phyloP scores from a whole-genome alignment of 106 monocot species.

The Ottelia alismoides region DNA sequence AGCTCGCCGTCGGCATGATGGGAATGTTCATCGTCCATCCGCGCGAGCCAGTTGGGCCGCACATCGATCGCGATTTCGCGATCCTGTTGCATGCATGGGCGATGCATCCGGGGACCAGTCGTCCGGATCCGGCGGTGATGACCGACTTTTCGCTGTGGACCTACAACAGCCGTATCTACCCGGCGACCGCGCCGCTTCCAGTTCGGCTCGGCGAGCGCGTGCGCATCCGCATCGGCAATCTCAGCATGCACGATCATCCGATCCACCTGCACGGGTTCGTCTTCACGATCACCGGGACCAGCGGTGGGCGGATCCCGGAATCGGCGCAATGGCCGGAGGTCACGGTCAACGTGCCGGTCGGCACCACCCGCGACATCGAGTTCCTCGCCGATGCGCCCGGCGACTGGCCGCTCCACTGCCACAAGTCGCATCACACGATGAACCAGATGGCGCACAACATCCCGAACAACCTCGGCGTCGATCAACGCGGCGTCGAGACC shows the following conservation, averaged over 20 bases:
- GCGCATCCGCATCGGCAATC: neutral
- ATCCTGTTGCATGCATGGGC: neutral
- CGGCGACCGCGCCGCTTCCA: neutral
- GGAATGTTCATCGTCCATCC: too few relatives aligned
- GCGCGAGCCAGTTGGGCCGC: too few relatives aligned
- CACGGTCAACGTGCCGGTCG: neutral
- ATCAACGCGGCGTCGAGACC: neutral
- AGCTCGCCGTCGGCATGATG: too few relatives aligned
- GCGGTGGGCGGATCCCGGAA: neutral
- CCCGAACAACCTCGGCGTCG: neutral
- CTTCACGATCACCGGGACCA: neutral
- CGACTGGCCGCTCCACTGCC: neutral
- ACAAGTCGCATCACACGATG: neutral
- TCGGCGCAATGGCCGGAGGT: neutral
- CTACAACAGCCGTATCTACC: neutral
- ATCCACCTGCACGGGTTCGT: neutral
- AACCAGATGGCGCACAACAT: neutral
- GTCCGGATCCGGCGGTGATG: neutral
- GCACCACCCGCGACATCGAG: neutral
- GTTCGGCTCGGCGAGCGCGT: neutral
- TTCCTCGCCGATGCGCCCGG: neutral
- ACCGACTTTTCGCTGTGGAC: neutral
- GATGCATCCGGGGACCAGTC: neutral
- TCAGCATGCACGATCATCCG: neutral
- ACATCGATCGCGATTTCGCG: neutral